Percentiles rank a stretch among this genome's conserved stretches.
Conservation (phyloP, 1,284 basidiomycete species). For the Tylopilus sp. region DNA sequence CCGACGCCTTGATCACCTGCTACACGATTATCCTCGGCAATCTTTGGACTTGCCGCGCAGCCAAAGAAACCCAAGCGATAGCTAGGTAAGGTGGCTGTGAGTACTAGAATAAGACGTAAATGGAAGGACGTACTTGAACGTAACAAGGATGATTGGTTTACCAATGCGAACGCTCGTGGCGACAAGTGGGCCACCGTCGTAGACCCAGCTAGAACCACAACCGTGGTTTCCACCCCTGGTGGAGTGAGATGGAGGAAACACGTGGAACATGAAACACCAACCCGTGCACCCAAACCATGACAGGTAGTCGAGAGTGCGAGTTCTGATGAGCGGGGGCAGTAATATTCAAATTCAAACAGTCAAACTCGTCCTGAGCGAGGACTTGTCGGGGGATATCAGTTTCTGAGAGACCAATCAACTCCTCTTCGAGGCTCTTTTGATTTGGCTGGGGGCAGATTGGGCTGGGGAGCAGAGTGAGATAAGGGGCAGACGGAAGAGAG, state of each 20-base stretch:
- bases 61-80: conserved; percentile 75
- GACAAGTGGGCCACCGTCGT: conserved; percentile 68
- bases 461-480: conserved; percentile 38
- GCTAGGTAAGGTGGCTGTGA: conserved; percentile 38
- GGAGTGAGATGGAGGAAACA: conserved; percentile 15
- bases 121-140: conserved; percentile 62
- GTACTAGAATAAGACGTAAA: conserved; percentile 19
- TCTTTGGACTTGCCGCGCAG: conserved; percentile 60
- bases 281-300: conserved; percentile 82
- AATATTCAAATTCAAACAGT: conserved; percentile 75
- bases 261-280: conserved; percentile 34
- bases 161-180: conserved; percentile 58
- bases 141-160: conserved; percentile 68
- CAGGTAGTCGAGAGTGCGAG: conserved; percentile 54
- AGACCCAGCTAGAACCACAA: conserved; percentile 72
- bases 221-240: conserved; percentile 66
- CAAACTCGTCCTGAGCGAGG: conserved; percentile 68
- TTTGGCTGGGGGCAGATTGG: conserved; percentile 72
- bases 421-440: conserved; percentile 51
- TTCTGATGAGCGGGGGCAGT: conserved; percentile 61
- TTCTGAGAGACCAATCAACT: conserved; percentile 58
- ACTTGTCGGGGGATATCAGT: conserved; percentile 53
- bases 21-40: conserved; percentile 62
- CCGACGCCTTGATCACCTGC: conserved; percentile 70
- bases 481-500: neutral